Evolutionary conservation across 495 filamentous ascomycete species (phyloP).

Genomic region (Aspergillus hancockii): DNA sequence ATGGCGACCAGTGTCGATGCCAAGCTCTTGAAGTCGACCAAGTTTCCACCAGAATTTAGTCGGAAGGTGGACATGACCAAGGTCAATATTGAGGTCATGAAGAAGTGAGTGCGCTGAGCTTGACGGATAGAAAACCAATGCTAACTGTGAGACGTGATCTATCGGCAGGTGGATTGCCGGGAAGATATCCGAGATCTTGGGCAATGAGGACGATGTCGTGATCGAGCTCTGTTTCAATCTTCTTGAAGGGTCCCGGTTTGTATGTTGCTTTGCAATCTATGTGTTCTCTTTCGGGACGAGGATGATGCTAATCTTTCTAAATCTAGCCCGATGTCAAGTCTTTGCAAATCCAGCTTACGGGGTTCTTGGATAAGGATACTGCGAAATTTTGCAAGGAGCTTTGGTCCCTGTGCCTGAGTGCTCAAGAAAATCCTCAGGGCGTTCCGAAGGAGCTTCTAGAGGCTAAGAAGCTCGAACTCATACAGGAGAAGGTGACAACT

Average conservation of each 20-base stretch:
- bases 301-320: constrained; percentile 7
- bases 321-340: constrained; percentile 91
- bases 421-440: constrained; percentile 82
- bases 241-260: constrained; percentile 76
- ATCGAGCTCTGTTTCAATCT: constrained; percentile 91
- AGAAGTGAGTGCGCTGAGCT: constrained; percentile 64
- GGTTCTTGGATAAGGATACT: constrained; percentile 93
- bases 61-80: constrained; percentile 97
- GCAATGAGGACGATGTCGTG: constrained; percentile 90
- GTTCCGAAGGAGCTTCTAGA: constrained; percentile 94
- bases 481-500: constrained; percentile 78
- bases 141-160: constrained; percentile 13
- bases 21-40: constrained; percentile 84
- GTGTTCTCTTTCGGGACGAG: neutral
- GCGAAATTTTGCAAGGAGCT: constrained; percentile 89
- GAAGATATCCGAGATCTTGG: constrained; percentile 82
- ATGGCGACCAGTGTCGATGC: constrained; percentile 81
- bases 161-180: constrained; percentile 83
- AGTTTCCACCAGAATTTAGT: constrained; percentile 91
- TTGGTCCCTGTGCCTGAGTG: constrained; percentile 88
- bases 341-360: constrained; percentile 89
- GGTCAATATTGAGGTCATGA: constrained; percentile 95
- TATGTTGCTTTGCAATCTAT: constrained; percentile 46
- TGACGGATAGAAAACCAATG: constrained; percentile 11
- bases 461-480: constrained; percentile 91